phyloP scores from a whole-genome alignment of 2,329 filamentous ascomycete species.

The Pseudocercospora fuligena region DNA sequence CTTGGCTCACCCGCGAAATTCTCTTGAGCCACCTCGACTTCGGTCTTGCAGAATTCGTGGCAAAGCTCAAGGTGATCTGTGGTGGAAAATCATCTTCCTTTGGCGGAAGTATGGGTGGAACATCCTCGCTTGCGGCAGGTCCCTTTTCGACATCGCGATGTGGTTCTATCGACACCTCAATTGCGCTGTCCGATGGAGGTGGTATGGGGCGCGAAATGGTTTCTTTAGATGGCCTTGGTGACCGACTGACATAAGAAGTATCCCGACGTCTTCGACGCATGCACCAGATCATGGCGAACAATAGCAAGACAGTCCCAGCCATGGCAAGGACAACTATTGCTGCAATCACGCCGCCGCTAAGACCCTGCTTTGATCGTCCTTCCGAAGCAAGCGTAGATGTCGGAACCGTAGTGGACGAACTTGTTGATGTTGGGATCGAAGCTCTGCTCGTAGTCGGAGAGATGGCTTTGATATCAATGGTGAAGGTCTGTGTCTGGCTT shows the following conservation, averaged over 20 bases:
- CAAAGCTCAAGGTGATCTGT: conserved; percentile 44
- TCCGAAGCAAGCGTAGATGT: conserved; percentile 8
- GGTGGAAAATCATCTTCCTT: conserved; percentile 43
- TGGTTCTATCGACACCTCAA: conserved; percentile 31
- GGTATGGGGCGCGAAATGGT: conserved; percentile 49
- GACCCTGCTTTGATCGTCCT: background rate
- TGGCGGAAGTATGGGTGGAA: conserved; percentile 9
- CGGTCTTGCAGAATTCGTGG: conserved; percentile 30
- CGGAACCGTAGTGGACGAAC: background rate
- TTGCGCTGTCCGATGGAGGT: conserved; percentile 38
- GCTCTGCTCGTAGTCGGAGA: conserved; percentile 20
- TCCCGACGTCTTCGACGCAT: conserved; percentile 31
- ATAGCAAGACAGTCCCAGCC: conserved; percentile 30
- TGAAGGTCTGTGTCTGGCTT: conserved; percentile 51
- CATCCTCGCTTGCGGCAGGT: conserved; percentile 25
- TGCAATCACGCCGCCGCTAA: conserved; percentile 38
- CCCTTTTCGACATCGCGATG: conserved; percentile 47
- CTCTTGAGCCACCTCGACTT: conserved; percentile 37
- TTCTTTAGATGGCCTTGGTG: conserved; percentile 39
- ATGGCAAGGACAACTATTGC: conserved; percentile 43
- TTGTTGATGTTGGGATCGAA: conserved; percentile 11
- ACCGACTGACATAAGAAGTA: conserved; percentile 21
- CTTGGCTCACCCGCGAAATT: conserved; percentile 43
- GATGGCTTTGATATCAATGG: conserved; percentile 42
- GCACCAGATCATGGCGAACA: conserved; percentile 35